Evolutionary conservation across 768 basidiomycete genomes (phyloP), one percentile per base, ranked within the genome.

Genomic region (Mrakia gelida): DNA sequence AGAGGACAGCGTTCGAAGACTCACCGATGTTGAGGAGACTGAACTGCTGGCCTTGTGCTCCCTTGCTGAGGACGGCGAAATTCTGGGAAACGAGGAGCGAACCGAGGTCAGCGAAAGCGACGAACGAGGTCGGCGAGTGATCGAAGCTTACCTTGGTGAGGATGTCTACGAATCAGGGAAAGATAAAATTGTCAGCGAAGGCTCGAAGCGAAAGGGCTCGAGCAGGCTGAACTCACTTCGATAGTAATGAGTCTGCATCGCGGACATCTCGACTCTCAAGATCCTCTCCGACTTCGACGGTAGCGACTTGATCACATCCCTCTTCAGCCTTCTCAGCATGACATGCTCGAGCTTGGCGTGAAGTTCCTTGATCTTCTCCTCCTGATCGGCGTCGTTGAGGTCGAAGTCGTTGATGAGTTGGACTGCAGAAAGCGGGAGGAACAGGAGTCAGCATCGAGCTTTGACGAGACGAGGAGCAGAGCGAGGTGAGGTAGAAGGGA

Each of bases 261-360:
- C 89, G 83, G 90, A 92, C 95, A 98, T 95, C 87, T 99, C 97
- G 43, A 98, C 95, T 28, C 97, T 90, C 65, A 99, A 87, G 81
- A 98, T 99, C 56, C 95, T 92, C 86, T 99, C 97, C 84, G 94
- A 95, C 89, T 99, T 99, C 15, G 95, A 95, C 8, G 97, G 97
- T 71, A 99, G 86, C 61, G 92, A 93, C 77, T 95, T 97, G 79
- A 98, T 89, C 16, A 99, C 97, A 82, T 99, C 97, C 79, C 91
- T 91, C 87, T 99, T 99, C 81, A 99, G 85, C 43, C 97, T 90
- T 76, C 97, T 87, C 73, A 98, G 87, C 97, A 99, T 99, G 84
- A 98, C 87, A 10, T 91, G 90, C 82, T 95, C 94, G 21, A 98
- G 88, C 83, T 98, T 95, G 80, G 89, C 87, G 84, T 99, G 97